Evolutionary conservation across 1,284 basidiomycete species (phyloP).

Genomic region (Macrocybe sp.): DNA sequence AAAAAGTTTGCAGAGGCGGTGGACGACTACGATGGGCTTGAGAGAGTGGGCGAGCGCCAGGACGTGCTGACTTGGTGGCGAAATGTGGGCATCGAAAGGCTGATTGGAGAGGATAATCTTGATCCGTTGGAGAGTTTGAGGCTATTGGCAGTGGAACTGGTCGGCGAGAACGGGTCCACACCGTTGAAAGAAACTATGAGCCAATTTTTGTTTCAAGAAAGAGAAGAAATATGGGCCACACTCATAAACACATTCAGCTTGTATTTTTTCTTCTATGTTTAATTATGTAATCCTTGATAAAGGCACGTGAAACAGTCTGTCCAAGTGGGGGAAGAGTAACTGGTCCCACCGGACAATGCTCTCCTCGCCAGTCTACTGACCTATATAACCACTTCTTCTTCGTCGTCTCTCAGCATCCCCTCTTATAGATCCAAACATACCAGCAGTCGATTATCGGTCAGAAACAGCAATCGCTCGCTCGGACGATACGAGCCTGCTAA

Average conservation of each 20-base stretch:
- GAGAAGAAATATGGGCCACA: constrained; percentile 5
- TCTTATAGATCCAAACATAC: no score
- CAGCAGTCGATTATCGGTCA: no score
- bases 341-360: no score
- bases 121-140: constrained; percentile 4
- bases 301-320: neutral
- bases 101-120: constrained; percentile 8
- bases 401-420: no score
- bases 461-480: no score
- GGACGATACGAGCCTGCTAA: no score
- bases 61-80: constrained; percentile 10
- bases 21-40: neutral
- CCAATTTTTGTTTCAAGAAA: constrained; percentile 4
- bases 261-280: constrained; percentile 6
- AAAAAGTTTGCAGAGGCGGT: constrained; percentile 1
- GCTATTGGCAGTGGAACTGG: neutral
- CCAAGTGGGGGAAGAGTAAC: neutral
- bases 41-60: constrained; percentile 1
- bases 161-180: no score
- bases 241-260: constrained; percentile 4
- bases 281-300: neutral
- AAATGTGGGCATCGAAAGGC: constrained; percentile 4
- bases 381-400: no score
- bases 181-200: constrained; percentile 7
- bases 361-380: no score